A percentile compares a stretch with the other conserved stretches of the same genome.
Evolutionary conservation across 768 basidiomycete species (phyloP).

Genomic region (Tricholoma furcatifolium): DNA sequence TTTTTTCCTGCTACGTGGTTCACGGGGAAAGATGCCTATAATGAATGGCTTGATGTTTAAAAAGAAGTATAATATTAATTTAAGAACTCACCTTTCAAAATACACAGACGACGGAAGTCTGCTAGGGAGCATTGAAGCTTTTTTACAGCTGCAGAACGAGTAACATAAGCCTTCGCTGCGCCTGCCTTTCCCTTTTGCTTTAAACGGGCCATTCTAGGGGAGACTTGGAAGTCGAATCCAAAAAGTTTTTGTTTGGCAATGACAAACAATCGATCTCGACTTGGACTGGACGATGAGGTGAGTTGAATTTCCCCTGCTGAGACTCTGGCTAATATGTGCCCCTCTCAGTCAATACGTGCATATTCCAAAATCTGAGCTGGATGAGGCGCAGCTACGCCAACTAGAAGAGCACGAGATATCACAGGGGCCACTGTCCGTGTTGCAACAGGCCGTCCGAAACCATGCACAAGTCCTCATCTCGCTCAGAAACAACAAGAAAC

Average conservation of each 20-base stretch:
- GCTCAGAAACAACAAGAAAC: slow-evolving; percentile 96
- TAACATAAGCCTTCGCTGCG: slow-evolving; percentile 89
- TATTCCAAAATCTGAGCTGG: slow-evolving; percentile 94
- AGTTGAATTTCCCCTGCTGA: slow-evolving; percentile 7
- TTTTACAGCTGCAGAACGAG: slow-evolving; percentile 87
- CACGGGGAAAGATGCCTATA: slow-evolving; percentile 94
- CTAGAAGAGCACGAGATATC: slow-evolving; percentile 99
- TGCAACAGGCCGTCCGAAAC: slow-evolving; percentile 97
- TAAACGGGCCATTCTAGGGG: slow-evolving; percentile 73
- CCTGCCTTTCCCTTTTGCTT: slow-evolving; percentile 87
- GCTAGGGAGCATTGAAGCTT: slow-evolving; percentile 96
- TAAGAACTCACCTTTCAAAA: slow-evolving; percentile 79
- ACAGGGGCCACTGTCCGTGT: slow-evolving; percentile 93
- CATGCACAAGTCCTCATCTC: slow-evolving; percentile 98
- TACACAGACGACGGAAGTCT: slow-evolving; percentile 95
- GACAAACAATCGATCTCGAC: slow-evolving; percentile 26
- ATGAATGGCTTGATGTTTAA: slow-evolving; percentile 9
- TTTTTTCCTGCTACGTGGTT: slow-evolving; percentile 86
- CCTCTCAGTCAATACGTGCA: slow-evolving; percentile 88
- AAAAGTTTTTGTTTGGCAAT: slow-evolving; percentile 35
- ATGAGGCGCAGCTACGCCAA: slow-evolving; percentile 93
- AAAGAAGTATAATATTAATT: neutral
- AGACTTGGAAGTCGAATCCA: slow-evolving; percentile 8
- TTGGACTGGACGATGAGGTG: slow-evolving; percentile 35
- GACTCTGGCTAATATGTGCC: neutral